Percentiles rank a stretch among this genome's conserved stretches.
Evolutionary conservation across 2,329 filamentous ascomycete species (phyloP).

Genomic region (Malbranchea zuffiana): DNA sequence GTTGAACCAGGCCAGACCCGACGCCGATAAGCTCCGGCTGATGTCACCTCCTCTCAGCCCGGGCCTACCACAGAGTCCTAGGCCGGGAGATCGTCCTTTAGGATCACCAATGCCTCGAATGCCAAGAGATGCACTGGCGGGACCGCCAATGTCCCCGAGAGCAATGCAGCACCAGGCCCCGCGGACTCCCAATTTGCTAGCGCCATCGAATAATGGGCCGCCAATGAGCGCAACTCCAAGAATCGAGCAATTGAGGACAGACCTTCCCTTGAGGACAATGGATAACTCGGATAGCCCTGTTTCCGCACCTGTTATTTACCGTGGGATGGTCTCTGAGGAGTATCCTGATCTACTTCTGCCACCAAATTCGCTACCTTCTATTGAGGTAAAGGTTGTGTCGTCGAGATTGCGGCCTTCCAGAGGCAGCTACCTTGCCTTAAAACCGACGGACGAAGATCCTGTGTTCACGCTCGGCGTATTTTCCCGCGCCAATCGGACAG

Average conservation of each 20-base stretch:
- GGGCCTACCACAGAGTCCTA: constrained; percentile 53
- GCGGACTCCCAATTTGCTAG: constrained; percentile 46
- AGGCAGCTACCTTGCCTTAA: constrained; percentile 69
- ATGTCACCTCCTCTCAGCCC: constrained; percentile 46
- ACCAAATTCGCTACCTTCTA: constrained; percentile 76
- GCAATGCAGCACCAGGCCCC: constrained; percentile 53
- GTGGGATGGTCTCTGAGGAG: constrained; percentile 70
- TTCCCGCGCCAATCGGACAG: constrained; percentile 56
- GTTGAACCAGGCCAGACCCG: constrained; percentile 12
- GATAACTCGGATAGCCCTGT: constrained; percentile 25
- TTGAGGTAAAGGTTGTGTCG: constrained; percentile 78
- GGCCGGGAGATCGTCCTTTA: constrained; percentile 49
- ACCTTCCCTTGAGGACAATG: constrained; percentile 29
- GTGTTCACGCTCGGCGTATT: constrained; percentile 86
- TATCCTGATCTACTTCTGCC: constrained; percentile 76
- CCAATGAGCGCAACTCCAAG: constrained; percentile 4
- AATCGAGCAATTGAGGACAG: constrained; percentile 16
- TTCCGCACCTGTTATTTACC: constrained; percentile 46
- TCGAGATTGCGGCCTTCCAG: constrained; percentile 90
- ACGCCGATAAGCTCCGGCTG: constrained; percentile 23
- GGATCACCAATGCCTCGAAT: constrained; percentile 50
- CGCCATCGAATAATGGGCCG: constrained; percentile 28
- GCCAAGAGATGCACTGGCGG: constrained; percentile 45
- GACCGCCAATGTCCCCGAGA: constrained; percentile 63
- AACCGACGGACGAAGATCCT: constrained; percentile 75